A percentile compares a stretch with the other conserved stretches of the same genome.
Conservation (phyloP, 306 rosid species). For the Macrotyloma uniflorum region DNA sequence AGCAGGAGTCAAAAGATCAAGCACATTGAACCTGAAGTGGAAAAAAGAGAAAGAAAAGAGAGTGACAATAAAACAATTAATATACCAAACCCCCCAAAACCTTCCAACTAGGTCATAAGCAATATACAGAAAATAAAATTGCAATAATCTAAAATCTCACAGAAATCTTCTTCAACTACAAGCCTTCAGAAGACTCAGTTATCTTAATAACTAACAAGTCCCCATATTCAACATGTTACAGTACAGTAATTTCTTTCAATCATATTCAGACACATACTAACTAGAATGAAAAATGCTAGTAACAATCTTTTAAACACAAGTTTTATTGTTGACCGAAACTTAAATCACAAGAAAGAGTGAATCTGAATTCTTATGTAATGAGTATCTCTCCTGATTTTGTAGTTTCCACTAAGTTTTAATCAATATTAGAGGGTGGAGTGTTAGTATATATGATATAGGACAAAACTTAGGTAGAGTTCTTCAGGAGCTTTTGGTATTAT, state of each 20-base stretch:
- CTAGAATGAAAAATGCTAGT: neutral
- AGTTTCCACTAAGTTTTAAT: neutral
- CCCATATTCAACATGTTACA: neutral
- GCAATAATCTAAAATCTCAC: conserved; percentile 3
- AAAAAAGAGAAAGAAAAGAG: neutral
- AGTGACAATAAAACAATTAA: conserved; percentile 11
- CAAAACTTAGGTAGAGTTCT: neutral
- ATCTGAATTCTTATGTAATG: neutral
- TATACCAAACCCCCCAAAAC: neutral
- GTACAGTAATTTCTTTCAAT: neutral
- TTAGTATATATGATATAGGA: neutral
- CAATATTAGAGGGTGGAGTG: neutral
- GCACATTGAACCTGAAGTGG: conserved; percentile 41
- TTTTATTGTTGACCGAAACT: neutral
- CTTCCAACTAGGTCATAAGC: conserved; percentile 27
- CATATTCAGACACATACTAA: neutral
- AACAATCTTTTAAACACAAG: neutral
- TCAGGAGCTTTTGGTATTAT: neutral
- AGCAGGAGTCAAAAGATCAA: conserved; percentile 55
- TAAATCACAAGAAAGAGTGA: neutral
- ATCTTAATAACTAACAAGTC: neutral
- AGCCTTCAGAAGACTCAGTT: neutral
- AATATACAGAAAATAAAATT: neutral
- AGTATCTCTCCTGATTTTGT: neutral
- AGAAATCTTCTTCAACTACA: neutral